These are phyloP conservation scores for Vaccinium vitisidaea DNA, from an alignment of 148 eudicot genomes.

Conservation along the genomic window DNA sequence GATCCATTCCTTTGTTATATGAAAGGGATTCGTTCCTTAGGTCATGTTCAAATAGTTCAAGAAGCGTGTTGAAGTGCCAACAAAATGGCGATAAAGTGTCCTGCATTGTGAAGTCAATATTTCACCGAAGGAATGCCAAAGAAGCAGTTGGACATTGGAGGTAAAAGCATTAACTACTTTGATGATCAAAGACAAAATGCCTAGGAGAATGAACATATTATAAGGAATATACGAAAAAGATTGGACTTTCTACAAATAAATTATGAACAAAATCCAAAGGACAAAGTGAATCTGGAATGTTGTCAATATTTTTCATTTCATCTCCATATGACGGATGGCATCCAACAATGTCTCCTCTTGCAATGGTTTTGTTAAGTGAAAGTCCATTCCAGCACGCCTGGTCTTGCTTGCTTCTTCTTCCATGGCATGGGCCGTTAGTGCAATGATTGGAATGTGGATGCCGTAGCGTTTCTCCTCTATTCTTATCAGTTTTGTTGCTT, in stretches of 20 bases:
- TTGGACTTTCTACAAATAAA: not conserved
- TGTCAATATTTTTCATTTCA: not conserved
- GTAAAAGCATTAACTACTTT: not conserved
- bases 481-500: slow-evolving; percentile 14
- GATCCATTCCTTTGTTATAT: not conserved
- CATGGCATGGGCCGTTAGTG: slow-evolving; percentile 9
- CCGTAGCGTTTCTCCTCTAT: slow-evolving; percentile 11
- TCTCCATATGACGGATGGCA: not conserved
- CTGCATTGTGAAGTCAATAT: not conserved
- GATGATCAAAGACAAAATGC: not conserved
- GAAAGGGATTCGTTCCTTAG: not conserved
- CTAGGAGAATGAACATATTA: not conserved
- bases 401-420: slow-evolving; percentile 4
- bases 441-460: slow-evolving; percentile 8
- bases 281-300: not conserved
- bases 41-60: not conserved
- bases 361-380: slow-evolving; percentile 9
- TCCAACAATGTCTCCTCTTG: slow-evolving; percentile 1
- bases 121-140: not conserved
- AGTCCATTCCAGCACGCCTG: slow-evolving; percentile 8
- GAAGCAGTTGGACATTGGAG: not conserved
- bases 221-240: not conserved
- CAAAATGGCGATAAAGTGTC: not conserved
- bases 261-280: not conserved
- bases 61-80: not conserved